A percentile compares a stretch with the other conserved stretches of the same genome.
phyloP scores from a whole-genome alignment of 768 basidiomycete species.

The Tricholoma sp. region DNA sequence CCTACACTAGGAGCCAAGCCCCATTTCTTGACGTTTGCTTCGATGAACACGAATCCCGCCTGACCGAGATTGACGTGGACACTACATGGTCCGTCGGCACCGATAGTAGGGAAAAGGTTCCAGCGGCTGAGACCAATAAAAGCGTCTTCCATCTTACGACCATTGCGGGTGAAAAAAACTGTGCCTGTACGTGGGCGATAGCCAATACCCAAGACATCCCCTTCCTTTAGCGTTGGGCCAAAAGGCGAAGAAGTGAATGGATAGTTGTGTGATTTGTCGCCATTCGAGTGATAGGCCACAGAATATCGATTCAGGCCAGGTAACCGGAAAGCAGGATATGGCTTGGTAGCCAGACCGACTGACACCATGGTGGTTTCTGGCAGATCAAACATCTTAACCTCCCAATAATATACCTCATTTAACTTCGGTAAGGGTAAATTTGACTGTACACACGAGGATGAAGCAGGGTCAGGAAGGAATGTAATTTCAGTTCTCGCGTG shows the following conservation, averaged over 20 bases:
- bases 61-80: conserved; percentile 98
- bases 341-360: conserved; percentile 93
- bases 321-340: conserved; percentile 91
- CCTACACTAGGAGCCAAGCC: conserved; percentile 96
- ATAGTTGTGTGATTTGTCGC: conserved; percentile 96
- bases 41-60: conserved; percentile 97
- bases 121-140: conserved; percentile 84
- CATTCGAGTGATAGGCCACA: conserved; percentile 92
- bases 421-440: conserved; percentile 95
- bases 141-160: conserved; percentile 94
- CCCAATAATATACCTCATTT: conserved; percentile 99
- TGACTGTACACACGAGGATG: conserved; percentile 92
- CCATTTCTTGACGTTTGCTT: conserved; percentile 99
- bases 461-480: conserved; percentile 93
- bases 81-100: conserved; percentile 93
- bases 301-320: conserved; percentile 84
- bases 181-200: conserved; percentile 95
- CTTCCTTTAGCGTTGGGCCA: conserved; percentile 82
- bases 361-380: conserved; percentile 83
- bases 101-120: conserved; percentile 97
- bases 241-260: conserved; percentile 86
- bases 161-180: conserved; percentile 99
- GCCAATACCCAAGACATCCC: conserved; percentile 93
- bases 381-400: conserved; percentile 98
- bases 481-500: conserved; percentile 96